Evolutionary conservation across 2,329 filamentous ascomycete species (phyloP).

Genomic region (Claviceps monticola): DNA sequence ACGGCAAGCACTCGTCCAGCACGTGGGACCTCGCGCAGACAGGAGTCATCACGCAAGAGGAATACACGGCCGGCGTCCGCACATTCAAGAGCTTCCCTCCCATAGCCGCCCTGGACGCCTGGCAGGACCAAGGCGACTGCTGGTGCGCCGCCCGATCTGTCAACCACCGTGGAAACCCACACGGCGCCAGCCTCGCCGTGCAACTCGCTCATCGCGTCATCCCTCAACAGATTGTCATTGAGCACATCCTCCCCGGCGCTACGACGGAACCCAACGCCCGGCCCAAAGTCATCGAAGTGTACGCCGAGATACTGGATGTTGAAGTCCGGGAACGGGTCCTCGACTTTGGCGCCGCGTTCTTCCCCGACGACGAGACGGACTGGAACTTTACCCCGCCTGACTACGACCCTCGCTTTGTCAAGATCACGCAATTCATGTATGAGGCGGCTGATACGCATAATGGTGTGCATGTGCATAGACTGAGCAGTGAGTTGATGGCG

Average conservation of each 20-base stretch:
- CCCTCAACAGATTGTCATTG: constrained; percentile 56
- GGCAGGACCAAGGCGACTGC: constrained; percentile 73
- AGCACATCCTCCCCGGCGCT: constrained; percentile 52
- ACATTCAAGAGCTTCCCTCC: constrained; percentile 20
- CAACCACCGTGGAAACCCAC: constrained; percentile 27
- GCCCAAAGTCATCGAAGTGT: constrained; percentile 57
- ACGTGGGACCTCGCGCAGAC: constrained; percentile 27
- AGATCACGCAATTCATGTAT: constrained; percentile 44
- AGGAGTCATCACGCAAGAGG: constrained; percentile 6
- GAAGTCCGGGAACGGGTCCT: constrained; percentile 24
- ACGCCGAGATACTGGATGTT: constrained; percentile 42
- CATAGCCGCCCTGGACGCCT: constrained; percentile 45
- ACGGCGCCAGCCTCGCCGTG: constrained; percentile 52
- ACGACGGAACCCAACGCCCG: constrained; percentile 48
- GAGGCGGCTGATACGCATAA: constrained; percentile 28
- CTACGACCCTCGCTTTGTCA: constrained; percentile 32
- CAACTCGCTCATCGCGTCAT: constrained; percentile 43
- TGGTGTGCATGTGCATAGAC: constrained; percentile 36
- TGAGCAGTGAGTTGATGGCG: constrained; percentile 35
- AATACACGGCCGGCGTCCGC: constrained; percentile 10
- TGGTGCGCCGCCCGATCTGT: constrained; percentile 55
- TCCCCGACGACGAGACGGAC: constrained; percentile 18
- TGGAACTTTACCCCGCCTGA: constrained; percentile 17
- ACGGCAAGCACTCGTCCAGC: constrained; percentile 45
- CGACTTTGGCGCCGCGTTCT: constrained; percentile 30